Base-by-base conservation (phyloP, 1,284 basidiomycete genomes). In the Spongispora temasekensis region DNA sequence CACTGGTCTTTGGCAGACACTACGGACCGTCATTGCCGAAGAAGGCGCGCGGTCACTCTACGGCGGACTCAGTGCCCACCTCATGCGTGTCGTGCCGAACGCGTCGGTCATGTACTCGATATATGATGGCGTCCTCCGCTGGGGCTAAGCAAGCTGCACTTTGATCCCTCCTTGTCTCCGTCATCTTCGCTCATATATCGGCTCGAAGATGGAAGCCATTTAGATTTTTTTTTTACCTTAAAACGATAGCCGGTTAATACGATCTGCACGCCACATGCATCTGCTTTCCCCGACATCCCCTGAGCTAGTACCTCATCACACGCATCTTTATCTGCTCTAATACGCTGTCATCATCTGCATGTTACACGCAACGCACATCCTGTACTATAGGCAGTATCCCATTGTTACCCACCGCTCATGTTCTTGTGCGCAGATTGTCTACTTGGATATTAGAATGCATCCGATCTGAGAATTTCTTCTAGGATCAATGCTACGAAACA, bases 1-100 rank as follows among this genome's bases (percentile, higher is more conserved):
- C 78, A 90, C 86, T 0, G 94, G 95, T 5, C 83, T 99, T 21
- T 57, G 83, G 56, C 95, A 97, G 73, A 98, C 97, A 0, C 78
- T 99, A 57, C 85, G 84, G 34, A 82, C 97, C 4, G 88, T 99
- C 61, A 83, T 96, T 53, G 86, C 84, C 17, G 97, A 99, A 75
- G 97, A 99, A 74, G 97, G 97, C 25, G 84, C 87, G 5, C 81
- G 85, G 32, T 88, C 91, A 5, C 75, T 99, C 44, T 99, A 99
- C 70, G 92, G 95, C 34, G 97, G 97, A 5, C 83, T 99, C 57
- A 93, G 90, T 57, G 95, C 97, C 0, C 97, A 99, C 76, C 82
- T 99, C 60, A 90, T 99, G 83, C 88, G 97, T 53, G 97, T 99
- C 57, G 93, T 98, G 2, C 97, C 97, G 4, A 99, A 99, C 68